These are phyloP conservation scores for Epichloe elymi DNA, from an alignment of 2,329 filamentous ascomycete genomes.

Conservation along the genomic window DNA sequence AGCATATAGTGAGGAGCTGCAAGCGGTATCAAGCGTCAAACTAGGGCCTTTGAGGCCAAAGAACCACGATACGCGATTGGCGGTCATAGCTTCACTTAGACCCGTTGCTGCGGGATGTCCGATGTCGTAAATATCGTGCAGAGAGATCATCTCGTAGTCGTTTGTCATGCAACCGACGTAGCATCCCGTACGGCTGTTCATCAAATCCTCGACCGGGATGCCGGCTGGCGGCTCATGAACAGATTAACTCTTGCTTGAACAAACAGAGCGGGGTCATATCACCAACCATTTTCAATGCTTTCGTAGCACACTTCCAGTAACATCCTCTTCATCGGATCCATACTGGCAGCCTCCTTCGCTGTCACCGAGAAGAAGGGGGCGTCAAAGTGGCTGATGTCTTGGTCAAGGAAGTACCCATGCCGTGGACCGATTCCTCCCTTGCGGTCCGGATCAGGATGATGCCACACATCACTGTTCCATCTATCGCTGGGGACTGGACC, in stretches of 20 bases:
- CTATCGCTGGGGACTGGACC: constrained; percentile 13
- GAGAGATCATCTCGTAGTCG: too few relatives aligned
- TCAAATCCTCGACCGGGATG: too few relatives aligned
- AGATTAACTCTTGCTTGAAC: too few relatives aligned
- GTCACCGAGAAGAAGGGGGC: constrained; percentile 23
- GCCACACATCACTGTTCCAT: constrained; percentile 13
- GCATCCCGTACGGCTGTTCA: too few relatives aligned
- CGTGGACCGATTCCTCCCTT: constrained; percentile 3
- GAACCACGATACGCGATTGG: constrained; percentile 8
- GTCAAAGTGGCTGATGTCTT: constrained; percentile 33
- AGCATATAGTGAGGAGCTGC: constrained; percentile 21
- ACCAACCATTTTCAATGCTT: constrained; percentile 7
- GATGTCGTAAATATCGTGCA: too few relatives aligned
- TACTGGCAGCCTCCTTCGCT: constrained; percentile 11
- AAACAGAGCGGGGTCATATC: too few relatives aligned
- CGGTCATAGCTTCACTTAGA: neutral
- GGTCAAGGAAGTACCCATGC: constrained; percentile 15
- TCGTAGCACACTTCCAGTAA: constrained; percentile 16
- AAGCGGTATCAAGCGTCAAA: constrained; percentile 25
- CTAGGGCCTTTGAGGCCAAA: constrained; percentile 8
- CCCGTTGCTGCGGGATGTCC: neutral
- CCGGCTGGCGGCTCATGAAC: too few relatives aligned
- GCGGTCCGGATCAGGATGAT: constrained; percentile 19
- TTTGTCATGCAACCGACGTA: too few relatives aligned
- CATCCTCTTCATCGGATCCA: constrained; percentile 18